phyloP scores from a whole-genome alignment of 2,329 filamentous ascomycete species.

The Cladosporium sp. region DNA sequence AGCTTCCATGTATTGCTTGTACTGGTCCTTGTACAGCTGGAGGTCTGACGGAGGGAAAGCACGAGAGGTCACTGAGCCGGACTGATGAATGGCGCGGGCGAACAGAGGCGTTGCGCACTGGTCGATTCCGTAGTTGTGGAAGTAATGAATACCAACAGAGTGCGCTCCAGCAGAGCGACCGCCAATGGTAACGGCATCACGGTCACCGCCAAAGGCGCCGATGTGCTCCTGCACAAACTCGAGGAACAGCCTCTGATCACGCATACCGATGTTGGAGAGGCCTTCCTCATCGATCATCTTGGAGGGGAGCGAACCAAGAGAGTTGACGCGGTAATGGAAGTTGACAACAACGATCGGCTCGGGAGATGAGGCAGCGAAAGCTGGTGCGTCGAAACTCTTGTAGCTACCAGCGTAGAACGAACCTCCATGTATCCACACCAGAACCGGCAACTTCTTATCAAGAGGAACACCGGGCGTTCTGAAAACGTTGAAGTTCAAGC shows the following conservation, averaged over 20 bases:
- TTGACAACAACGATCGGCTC: slow-evolving; percentile 51
- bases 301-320: slow-evolving; percentile 3
- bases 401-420: slow-evolving; percentile 44
- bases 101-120: slow-evolving; percentile 34
- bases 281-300: slow-evolving; percentile 32
- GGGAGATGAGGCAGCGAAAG: slow-evolving; percentile 51
- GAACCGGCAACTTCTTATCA: slow-evolving; percentile 48
- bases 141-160: slow-evolving; percentile 41
- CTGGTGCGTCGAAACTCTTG: slow-evolving; percentile 56
- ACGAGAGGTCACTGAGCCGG: slow-evolving; percentile 43
- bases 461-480: slow-evolving; percentile 31
- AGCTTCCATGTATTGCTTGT: slow-evolving; percentile 37
- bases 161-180: slow-evolving; percentile 60
- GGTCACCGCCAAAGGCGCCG: slow-evolving; percentile 61
- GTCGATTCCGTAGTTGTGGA: slow-evolving; percentile 53
- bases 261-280: slow-evolving; percentile 31
- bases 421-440: slow-evolving; percentile 60
- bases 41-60: slow-evolving; percentile 39
- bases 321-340: slow-evolving; percentile 55
- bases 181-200: slow-evolving; percentile 73
- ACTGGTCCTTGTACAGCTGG: slow-evolving; percentile 41
- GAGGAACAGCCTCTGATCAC: slow-evolving; percentile 5
- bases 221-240: slow-evolving; percentile 43
- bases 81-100: slow-evolving; percentile 45
- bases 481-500: slow-evolving; percentile 57